phyloP scores from a whole-genome alignment of 768 basidiomycete genomes.

The Scleroderma bovista region DNA sequence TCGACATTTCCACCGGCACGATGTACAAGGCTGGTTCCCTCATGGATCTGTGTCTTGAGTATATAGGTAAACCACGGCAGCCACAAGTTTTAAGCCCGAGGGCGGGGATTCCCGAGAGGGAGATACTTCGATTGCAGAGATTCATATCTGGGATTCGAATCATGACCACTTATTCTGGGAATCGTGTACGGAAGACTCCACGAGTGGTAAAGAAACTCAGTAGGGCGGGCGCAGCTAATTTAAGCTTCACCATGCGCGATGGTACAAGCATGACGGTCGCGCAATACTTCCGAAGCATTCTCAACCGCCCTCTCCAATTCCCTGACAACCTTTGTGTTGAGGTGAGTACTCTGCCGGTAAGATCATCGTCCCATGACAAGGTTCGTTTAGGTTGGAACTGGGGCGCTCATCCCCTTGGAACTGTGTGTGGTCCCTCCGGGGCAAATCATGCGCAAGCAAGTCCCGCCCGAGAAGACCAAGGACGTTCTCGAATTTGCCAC shows the following conservation, averaged over 20 bases:
- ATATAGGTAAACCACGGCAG: slow-evolving; percentile 33
- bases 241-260: slow-evolving; percentile 53
- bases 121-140: slow-evolving; percentile 46
- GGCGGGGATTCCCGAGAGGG: slow-evolving; percentile 43
- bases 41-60: slow-evolving; percentile 52
- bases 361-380: slow-evolving; percentile 7
- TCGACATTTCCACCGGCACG: slow-evolving; percentile 72
- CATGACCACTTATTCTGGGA: slow-evolving; percentile 35
- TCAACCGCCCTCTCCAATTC: slow-evolving; percentile 49
- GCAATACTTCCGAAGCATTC: slow-evolving; percentile 50
- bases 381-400: slow-evolving; percentile 48
- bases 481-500: slow-evolving; percentile 64
- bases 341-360: slow-evolving; percentile 33
- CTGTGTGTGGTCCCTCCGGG: slow-evolving; percentile 56
- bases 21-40: slow-evolving; percentile 68
- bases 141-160: slow-evolving; percentile 53
- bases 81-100: slow-evolving; percentile 36
- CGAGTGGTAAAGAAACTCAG: slow-evolving; percentile 62
- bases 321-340: slow-evolving; percentile 67
- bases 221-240: slow-evolving; percentile 43
- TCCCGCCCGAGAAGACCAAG: slow-evolving; percentile 62
- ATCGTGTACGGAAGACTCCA: slow-evolving; percentile 36
- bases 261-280: slow-evolving; percentile 54
- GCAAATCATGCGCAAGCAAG: slow-evolving; percentile 67
- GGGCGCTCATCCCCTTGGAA: slow-evolving; percentile 65